Percentiles rank a stretch among this genome's conserved stretches.
phyloP scores from a whole-genome alignment of 2,329 filamentous ascomycete genomes.

The Penicillium corylophilum region DNA sequence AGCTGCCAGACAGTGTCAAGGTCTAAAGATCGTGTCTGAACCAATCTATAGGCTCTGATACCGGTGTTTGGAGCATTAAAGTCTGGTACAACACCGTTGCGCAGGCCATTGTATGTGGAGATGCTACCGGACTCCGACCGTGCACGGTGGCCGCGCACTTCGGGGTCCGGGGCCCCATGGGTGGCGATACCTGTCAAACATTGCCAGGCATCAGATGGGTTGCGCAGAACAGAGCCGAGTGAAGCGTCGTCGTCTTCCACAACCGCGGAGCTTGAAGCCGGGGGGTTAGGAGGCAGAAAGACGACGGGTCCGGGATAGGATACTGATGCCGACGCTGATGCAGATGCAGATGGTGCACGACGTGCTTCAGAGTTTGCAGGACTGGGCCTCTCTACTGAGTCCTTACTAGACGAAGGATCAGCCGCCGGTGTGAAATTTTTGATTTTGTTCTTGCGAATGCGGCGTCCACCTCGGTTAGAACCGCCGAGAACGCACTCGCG shows the following conservation, averaged over 20 bases:
- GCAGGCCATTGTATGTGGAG: constrained; percentile 26
- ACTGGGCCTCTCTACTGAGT: constrained; percentile 28
- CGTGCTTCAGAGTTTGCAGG: constrained; percentile 28
- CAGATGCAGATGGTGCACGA: constrained; percentile 22
- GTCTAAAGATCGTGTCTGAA: constrained; percentile 48
- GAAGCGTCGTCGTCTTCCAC: constrained; percentile 43
- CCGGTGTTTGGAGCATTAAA: constrained; percentile 30
- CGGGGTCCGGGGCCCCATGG: constrained; percentile 26
- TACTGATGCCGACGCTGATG: neutral
- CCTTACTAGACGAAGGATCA: constrained; percentile 24
- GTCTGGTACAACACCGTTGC: constrained; percentile 27
- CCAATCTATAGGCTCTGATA: constrained; percentile 44
- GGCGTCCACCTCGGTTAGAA: constrained; percentile 59
- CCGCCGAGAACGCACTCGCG: constrained; percentile 60
- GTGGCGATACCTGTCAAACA: constrained; percentile 48
- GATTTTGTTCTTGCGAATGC: constrained; percentile 55
- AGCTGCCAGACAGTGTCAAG: constrained; percentile 53
- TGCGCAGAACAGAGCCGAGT: constrained; percentile 45
- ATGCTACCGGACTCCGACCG: constrained; percentile 24
- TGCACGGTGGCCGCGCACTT: constrained; percentile 23
- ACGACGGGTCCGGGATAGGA: constrained; percentile 35
- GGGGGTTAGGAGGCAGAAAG: constrained; percentile 34
- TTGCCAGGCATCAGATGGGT: constrained; percentile 52
- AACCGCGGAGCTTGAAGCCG: constrained; percentile 25
- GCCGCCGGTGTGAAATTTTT: constrained; percentile 33